Evolutionary conservation across 1,284 basidiomycete species (phyloP).

Genomic region (Lentinula novae-zelandiae): DNA sequence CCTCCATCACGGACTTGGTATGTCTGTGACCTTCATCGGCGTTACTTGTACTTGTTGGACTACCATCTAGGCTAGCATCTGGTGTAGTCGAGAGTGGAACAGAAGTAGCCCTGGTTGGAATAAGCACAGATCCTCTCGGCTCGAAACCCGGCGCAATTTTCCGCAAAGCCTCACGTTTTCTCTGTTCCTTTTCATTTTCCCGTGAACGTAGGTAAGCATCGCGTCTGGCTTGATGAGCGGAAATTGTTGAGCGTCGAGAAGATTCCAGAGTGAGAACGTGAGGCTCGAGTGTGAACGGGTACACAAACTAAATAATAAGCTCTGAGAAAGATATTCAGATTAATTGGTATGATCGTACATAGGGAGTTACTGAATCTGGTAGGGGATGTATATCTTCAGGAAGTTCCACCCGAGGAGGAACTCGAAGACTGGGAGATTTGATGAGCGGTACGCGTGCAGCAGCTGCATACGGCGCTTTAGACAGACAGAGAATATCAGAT

Average conservation of each 20-base stretch:
- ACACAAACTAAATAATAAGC: constrained; percentile 72
- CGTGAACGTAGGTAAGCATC: constrained; percentile 68
- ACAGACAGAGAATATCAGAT: neutral
- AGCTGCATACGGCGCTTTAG: constrained; percentile 65
- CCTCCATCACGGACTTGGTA: constrained; percentile 70
- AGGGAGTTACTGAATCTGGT: constrained; percentile 83
- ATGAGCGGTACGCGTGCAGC: constrained; percentile 79
- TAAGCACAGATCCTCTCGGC: constrained; percentile 49
- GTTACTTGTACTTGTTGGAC: constrained; percentile 12
- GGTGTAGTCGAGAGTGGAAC: constrained; percentile 43
- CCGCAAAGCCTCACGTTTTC: constrained; percentile 72
- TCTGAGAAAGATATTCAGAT: neutral
- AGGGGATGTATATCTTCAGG: constrained; percentile 90
- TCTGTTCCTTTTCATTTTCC: constrained; percentile 74
- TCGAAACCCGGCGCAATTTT: constrained; percentile 76
- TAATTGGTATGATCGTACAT: constrained; percentile 48
- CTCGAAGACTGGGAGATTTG: constrained; percentile 86
- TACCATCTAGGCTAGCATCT: constrained; percentile 12
- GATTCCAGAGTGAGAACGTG: constrained; percentile 75
- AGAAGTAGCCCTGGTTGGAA: constrained; percentile 42
- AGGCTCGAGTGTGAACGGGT: constrained; percentile 88
- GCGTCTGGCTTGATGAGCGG: constrained; percentile 60
- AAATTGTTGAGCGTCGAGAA: constrained; percentile 62
- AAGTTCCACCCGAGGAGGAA: constrained; percentile 76
- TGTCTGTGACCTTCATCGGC: constrained; percentile 18